Evolutionary conservation across 371 early-diverging fungal genomes (phyloP).

Genomic region (Cokeromyces recurvatus): DNA sequence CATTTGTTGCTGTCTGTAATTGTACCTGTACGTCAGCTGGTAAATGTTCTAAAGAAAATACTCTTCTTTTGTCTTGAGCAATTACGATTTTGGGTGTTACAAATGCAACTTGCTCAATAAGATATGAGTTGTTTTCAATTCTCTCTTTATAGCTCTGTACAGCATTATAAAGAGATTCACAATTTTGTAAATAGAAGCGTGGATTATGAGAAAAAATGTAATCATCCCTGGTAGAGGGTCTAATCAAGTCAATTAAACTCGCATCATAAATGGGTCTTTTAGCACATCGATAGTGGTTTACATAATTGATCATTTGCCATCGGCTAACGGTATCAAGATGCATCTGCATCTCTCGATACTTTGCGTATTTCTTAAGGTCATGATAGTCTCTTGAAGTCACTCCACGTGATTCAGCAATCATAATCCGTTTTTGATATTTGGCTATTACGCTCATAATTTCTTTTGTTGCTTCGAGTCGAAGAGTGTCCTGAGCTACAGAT

Average conservation of each 20-base stretch:
- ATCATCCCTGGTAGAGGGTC: background rate
- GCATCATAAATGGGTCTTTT: constrained; percentile 43
- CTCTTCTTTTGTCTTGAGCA: background rate
- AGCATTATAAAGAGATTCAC: constrained; percentile 15
- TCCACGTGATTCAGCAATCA: constrained; percentile 28
- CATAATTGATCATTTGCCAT: constrained; percentile 31
- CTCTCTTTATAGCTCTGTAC: constrained; percentile 48
- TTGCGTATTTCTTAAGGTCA: constrained; percentile 33
- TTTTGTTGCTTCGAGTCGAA: constrained; percentile 39
- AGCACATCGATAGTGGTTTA: constrained; percentile 36
- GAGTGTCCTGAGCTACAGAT: constrained; percentile 29
- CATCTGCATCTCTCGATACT: constrained; percentile 26
- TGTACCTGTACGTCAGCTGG: no score
- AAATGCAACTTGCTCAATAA: constrained; percentile 62
- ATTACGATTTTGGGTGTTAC: constrained; percentile 55
- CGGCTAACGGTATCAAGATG: constrained; percentile 14
- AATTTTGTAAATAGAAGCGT: constrained; percentile 20
- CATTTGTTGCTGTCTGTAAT: background rate
- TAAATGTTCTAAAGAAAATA: background rate
- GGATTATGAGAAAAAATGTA: constrained; percentile 15
- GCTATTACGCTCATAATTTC: constrained; percentile 31
- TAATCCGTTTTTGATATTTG: constrained; percentile 16
- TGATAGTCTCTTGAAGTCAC: constrained; percentile 25
- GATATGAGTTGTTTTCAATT: constrained; percentile 34
- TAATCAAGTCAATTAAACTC: constrained; percentile 18